Conservation (phyloP, 2,329 filamentous ascomycete genomes). For the Fusarium heterosporum region DNA sequence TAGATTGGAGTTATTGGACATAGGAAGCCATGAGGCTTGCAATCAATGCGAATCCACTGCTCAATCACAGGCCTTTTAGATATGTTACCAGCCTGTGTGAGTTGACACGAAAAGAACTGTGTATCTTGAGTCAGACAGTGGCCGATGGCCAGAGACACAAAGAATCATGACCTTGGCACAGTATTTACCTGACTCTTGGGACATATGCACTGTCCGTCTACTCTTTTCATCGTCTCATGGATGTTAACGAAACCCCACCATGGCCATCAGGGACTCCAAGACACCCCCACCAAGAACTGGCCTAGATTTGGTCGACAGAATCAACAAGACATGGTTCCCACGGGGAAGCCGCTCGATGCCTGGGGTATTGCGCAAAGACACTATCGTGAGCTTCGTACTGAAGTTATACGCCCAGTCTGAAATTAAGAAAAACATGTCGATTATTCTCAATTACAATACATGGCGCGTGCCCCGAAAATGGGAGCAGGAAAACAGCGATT, state of each 20-base stretch:
- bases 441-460: conserved; percentile 8
- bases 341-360: conserved; percentile 23
- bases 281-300: conserved; percentile 40
- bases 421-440: not conserved
- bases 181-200: not conserved
- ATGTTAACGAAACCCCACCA: conserved; percentile 38
- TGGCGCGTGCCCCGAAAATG: conserved; percentile 24
- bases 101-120: conserved; percentile 29
- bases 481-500: conserved; percentile 29
- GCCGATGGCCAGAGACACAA: too few species aligned
- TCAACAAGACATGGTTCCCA: conserved; percentile 31
- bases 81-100: conserved; percentile 29
- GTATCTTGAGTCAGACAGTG: conserved; percentile 32
- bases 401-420: not conserved
- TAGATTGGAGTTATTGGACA: conserved; percentile 42
- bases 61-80: conserved; percentile 28
- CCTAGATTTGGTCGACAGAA: conserved; percentile 31
- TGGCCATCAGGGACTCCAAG: conserved; percentile 14
- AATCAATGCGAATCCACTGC: conserved; percentile 31
- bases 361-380: conserved; percentile 12
- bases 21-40: conserved; percentile 27
- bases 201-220: conserved; percentile 14
- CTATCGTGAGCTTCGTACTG: conserved; percentile 25
- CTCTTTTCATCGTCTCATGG: conserved; percentile 8
- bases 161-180: conserved; percentile 9